phyloP scores from a whole-genome alignment of 352 stramenopile species.

The Phytophthora citrophthora region DNA sequence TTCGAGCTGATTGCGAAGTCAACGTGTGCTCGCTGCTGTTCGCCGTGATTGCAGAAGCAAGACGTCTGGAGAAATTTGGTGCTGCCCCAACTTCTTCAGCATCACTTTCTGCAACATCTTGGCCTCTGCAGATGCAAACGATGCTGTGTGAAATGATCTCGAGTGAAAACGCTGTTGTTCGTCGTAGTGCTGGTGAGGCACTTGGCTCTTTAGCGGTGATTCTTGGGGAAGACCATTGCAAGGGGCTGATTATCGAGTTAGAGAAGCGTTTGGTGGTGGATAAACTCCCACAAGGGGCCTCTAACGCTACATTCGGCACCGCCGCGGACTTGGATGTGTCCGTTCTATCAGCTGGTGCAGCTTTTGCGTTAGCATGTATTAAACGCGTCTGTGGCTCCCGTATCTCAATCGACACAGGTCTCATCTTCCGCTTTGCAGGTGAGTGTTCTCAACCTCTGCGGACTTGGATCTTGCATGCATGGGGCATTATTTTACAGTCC shows the following conservation, averaged over 20 bases:
- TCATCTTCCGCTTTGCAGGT: slow-evolving; percentile 75
- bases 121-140: slow-evolving; percentile 77
- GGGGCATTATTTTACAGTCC: slow-evolving; percentile 85
- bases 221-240: slow-evolving; percentile 55
- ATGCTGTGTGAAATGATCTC: slow-evolving; percentile 86
- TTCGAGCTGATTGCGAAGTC: slow-evolving; percentile 65
- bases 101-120: slow-evolving; percentile 42
- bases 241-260: slow-evolving; percentile 65
- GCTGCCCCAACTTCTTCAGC: slow-evolving; percentile 13
- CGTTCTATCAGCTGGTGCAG: slow-evolving; percentile 61
- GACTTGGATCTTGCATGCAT: slow-evolving; percentile 85
- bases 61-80: slow-evolving; percentile 34
- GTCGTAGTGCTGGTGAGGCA: slow-evolving; percentile 75
- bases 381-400: slow-evolving; percentile 80
- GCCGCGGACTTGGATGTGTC: slow-evolving; percentile 47
- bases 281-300: slow-evolving; percentile 49
- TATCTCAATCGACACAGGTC: slow-evolving; percentile 72
- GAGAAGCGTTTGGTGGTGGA: slow-evolving; percentile 73
- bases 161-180: slow-evolving; percentile 66
- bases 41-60: slow-evolving; percentile 63
- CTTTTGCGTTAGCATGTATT: slow-evolving; percentile 82
- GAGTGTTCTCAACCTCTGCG: slow-evolving; percentile 80
- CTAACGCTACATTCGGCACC: slow-evolving; percentile 31
- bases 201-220: slow-evolving; percentile 66
- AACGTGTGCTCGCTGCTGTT: slow-evolving; percentile 85